Evolutionary conservation across 805 yeast species (phyloP), one percentile per base, ranked within the genome.

Genomic region (Sugiyamaella marilandica): DNA sequence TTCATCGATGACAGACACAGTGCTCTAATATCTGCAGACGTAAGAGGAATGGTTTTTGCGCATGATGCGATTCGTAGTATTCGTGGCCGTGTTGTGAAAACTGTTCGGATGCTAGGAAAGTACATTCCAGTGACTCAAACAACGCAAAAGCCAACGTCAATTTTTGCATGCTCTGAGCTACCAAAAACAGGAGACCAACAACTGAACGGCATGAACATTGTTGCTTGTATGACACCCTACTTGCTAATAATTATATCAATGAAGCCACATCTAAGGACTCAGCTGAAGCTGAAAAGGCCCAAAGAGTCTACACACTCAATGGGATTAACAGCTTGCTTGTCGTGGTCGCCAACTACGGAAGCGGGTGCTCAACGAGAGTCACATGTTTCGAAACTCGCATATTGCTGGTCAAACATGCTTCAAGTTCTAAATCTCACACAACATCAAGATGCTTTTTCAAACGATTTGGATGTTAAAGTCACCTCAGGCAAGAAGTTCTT

Each of bases 61-160:
- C 96, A 91, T 64, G 79, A 79, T 60, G 85, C 85, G 0, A 72
- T 76, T 44, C 75, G 84, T 52, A 74, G 81, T 35, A 67, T 88
- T 10, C 62, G 84, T 47, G 81, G 83, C 1, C 74, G 70, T 51
- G 72, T 73, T 48, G 72, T 75, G 32, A 67, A 69, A 1, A 72
- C 85, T 1, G 73, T 73, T 51, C 73, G 81, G 41, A 59, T 86
- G 5, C 60, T 81, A 26, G 92, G 92, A 0, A 69, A 68, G 41
- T 73, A 74, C 53, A 41, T 52, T 8, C 48, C 35, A 7, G 26
- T n/a, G 14, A 8, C 24, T 19, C 16, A 14, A 2, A 24, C 10
- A 13, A 18, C 31, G n/a, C 18, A 16, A 10, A 60, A 53, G 29
- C 62, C 66, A 0, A 65, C 66, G 5, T 60, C 74, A 0, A 66